Percentiles rank a stretch among this genome's conserved stretches.
Conservation (phyloP, 2,329 filamentous ascomycete genomes). For the Aphanoascus verrucosus region DNA sequence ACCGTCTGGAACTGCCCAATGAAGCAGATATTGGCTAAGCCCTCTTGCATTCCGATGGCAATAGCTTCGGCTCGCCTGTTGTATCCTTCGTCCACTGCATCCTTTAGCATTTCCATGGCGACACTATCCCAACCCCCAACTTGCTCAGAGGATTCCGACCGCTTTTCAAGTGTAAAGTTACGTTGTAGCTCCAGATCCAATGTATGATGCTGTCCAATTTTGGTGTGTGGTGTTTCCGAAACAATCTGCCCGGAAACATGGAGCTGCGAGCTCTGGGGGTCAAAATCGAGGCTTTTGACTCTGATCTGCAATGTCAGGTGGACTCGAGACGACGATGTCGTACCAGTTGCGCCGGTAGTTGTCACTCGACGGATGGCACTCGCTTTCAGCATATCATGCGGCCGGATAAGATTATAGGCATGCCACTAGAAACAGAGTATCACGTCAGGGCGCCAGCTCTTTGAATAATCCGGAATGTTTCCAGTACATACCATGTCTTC, state of each 20-base stretch:
- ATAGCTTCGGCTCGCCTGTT: constrained; percentile 72
- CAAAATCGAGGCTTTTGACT: constrained; percentile 58
- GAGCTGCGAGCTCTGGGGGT: constrained; percentile 55
- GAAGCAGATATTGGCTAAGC: constrained; percentile 42
- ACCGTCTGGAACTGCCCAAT: constrained; percentile 42
- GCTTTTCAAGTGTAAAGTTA: constrained; percentile 80
- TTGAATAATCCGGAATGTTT: background rate
- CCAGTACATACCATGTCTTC: constrained; percentile 55
- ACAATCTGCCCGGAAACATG: constrained; percentile 58
- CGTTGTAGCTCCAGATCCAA: constrained; percentile 78
- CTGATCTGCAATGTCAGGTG: constrained; percentile 55
- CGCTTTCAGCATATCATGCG: constrained; percentile 53
- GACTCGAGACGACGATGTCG: constrained; percentile 52
- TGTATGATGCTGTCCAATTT: constrained; percentile 58
- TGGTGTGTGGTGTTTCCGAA: constrained; percentile 57
- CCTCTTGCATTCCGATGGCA: constrained; percentile 87
- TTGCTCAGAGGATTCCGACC: constrained; percentile 39
- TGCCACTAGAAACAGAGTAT: constrained; percentile 49
- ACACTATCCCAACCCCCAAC: constrained; percentile 74
- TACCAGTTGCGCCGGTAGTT: constrained; percentile 46
- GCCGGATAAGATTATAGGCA: constrained; percentile 61
- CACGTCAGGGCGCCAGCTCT: background rate
- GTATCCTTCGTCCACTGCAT: constrained; percentile 58
- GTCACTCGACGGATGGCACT: constrained; percentile 56
- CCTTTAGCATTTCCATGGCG: constrained; percentile 63